Conservation (phyloP, 169 alveolate species). For the Cryptosporidium baileyi region DNA sequence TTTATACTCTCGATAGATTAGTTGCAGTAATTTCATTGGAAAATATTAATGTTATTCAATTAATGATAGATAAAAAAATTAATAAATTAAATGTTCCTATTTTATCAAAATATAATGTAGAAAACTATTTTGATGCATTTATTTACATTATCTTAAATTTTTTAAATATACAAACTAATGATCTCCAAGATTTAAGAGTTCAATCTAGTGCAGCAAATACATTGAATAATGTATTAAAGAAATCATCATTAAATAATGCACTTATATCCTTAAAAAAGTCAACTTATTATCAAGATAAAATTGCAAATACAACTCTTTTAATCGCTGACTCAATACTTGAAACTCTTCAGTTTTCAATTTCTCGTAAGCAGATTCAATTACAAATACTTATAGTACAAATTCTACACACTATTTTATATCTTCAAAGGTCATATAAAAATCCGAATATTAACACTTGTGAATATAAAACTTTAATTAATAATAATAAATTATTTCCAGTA, state of each 20-base stretch:
- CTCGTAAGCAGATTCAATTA: background rate
- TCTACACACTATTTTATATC: conserved; percentile 1
- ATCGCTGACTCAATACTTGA: conserved; percentile 3
- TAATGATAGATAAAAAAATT: conserved; percentile 9
- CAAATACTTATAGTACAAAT: conserved; percentile 29
- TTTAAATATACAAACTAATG: background rate
- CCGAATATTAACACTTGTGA: background rate
- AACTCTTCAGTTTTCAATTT: conserved; percentile 9
- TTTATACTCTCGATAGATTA: conserved; percentile 26
- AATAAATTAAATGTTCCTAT: background rate
- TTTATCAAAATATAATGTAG: background rate
- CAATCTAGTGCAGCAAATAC: conserved; percentile 31
- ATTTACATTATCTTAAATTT: background rate
- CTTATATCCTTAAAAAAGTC: background rate
- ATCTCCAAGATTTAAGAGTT: conserved; percentile 1
- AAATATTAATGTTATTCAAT: conserved; percentile 33
- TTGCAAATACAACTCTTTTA: background rate
- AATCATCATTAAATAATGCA: background rate
- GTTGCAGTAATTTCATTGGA: conserved; percentile 39
- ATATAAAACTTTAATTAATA: background rate
- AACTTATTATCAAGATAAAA: conserved; percentile 3
- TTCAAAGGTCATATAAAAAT: conserved; percentile 14
- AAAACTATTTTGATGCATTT: conserved; percentile 50
- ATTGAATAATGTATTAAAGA: conserved; percentile 11
- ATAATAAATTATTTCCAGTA: background rate